Base-by-base conservation (phyloP, 805 yeast genomes). In the Cyberlindnera samutprakarnensis region DNA sequence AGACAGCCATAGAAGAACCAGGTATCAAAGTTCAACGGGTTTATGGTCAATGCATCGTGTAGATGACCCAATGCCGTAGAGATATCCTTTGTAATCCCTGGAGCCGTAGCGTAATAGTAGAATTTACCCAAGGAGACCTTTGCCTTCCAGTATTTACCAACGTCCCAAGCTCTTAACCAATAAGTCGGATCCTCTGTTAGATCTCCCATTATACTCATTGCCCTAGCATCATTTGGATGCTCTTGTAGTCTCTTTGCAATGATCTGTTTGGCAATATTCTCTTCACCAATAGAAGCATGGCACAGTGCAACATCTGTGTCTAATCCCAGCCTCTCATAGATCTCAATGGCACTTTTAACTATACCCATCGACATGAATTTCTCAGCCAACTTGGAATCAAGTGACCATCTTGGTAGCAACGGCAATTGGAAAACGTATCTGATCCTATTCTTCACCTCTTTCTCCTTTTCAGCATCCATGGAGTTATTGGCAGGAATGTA, bases 1-100 rank as follows among this genome's bases (percentile, higher is more conserved):
- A 88, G 64, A 51, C 95, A 85, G 6, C 97, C 97, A 50, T 88
- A 87, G 47, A 87, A 74, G 53, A 78, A 90, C 95, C 97, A 87
- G 22, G 90, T 81, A 14, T 81, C 84, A 44, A 71, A 75, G 46
- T 71, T 73, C 32, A 85, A 61, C 8, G 96, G 92, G 51, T 79
- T 79, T 18, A 75, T 74, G 15, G 68, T 61, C 37, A 90, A 62
- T 11, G 92, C 78, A 23, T 87, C 94, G 44, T 73, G 71, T 59
- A 86, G 69, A 52, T 86, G 86, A 23, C 57, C 57, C 35, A 85
- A 68, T 0, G 87, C 80, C 18, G 57, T 44, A 7, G 52, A 62
- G 13, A 76, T 46, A 41, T 84, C 68, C 36, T 72, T 68, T 11
- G 59, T 49, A 9, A 68, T 44, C 0, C 80, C 78, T 10, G 78